Evolutionary conservation across 176 grass and related monocot species (phyloP).

Genomic region (Oryza rufipogon): DNA sequence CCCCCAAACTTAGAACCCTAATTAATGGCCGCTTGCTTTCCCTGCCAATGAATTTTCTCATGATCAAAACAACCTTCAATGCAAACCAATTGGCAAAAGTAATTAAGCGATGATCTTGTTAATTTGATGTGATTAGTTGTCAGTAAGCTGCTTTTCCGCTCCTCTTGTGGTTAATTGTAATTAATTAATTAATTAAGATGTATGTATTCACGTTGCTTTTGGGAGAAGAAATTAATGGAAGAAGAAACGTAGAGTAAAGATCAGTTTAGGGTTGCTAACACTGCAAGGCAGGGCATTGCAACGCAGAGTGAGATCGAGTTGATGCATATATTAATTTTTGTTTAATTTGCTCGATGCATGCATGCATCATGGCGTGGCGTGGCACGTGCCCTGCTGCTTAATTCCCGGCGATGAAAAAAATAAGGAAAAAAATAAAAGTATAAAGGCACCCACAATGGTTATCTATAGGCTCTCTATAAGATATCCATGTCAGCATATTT

Average conservation of each 20-base stretch:
- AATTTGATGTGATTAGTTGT: not conserved
- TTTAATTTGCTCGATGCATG: not conserved
- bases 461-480: too few species aligned
- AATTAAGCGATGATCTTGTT: not conserved
- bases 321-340: not conserved
- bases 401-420: conserved; percentile 23
- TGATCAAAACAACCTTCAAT: not conserved
- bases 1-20: conserved; percentile 10
- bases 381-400: conserved; percentile 40
- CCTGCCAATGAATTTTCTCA: too few species aligned
- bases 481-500: too few species aligned
- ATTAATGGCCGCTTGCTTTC: not conserved
- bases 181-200: not conserved
- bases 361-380: not conserved
- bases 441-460: too few species aligned
- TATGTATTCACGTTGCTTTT: not conserved
- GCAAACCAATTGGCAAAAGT: not conserved
- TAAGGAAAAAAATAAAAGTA: not conserved
- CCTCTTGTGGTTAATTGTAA: not conserved
- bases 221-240: not conserved
- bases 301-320: not conserved
- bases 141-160: not conserved
- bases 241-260: not conserved
- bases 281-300: conserved; percentile 7
- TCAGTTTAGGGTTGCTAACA: not conserved